phyloP scores from a whole-genome alignment of 805 yeast species.

The Spathaspora hagerdaliae region DNA sequence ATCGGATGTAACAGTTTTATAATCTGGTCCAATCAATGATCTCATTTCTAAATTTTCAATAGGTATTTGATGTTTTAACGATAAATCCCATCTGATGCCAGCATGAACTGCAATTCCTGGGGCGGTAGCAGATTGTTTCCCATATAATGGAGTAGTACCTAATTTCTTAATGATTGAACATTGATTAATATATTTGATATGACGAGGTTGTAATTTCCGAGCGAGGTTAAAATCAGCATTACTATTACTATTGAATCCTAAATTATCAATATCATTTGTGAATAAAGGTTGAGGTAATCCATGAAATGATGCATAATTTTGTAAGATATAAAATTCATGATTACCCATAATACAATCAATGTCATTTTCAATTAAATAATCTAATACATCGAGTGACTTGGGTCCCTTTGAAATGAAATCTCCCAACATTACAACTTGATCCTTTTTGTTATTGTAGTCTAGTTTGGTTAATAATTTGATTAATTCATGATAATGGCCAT shows the following conservation, averaged over 20 bases:
- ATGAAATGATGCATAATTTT: constrained; percentile 60
- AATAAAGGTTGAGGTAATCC: constrained; percentile 36
- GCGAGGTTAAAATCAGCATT: constrained; percentile 46
- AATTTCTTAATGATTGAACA: constrained; percentile 63
- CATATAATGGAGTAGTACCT: constrained; percentile 54
- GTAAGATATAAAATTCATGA: constrained; percentile 74
- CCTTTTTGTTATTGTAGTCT: constrained; percentile 43
- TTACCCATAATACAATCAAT: constrained; percentile 82
- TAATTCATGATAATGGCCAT: constrained; percentile 67
- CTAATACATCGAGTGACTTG: constrained; percentile 63
- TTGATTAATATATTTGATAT: constrained; percentile 53
- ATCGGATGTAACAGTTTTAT: constrained; percentile 52
- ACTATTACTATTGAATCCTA: constrained; percentile 16
- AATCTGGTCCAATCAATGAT: constrained; percentile 61
- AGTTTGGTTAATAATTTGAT: constrained; percentile 48
- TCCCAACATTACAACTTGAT: constrained; percentile 69
- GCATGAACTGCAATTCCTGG: constrained; percentile 72
- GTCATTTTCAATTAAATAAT: constrained; percentile 53
- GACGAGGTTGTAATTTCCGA: constrained; percentile 52
- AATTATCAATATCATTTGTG: constrained; percentile 1
- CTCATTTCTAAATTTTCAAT: constrained; percentile 66
- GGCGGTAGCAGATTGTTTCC: constrained; percentile 16
- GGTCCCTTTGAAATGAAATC: constrained; percentile 87
- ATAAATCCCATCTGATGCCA: constrained; percentile 67
- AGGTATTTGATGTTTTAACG: constrained; percentile 57